phyloP scores from a whole-genome alignment of 1,139 yeast species.

The Candida gigantensis region DNA sequence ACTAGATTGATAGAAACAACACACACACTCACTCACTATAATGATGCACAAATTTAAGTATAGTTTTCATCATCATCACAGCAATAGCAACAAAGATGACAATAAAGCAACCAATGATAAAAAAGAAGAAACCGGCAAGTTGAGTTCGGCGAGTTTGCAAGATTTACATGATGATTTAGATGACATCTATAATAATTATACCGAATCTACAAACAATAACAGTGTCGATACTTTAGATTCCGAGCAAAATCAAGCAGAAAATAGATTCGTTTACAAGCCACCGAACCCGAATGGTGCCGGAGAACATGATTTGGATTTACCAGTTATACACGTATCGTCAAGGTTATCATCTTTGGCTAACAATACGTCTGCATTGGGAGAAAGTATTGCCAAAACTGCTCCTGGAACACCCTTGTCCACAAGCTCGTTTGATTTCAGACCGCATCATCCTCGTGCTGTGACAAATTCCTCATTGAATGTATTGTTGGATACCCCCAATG shows the following conservation, averaged over 20 bases:
- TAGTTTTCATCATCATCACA: slow-evolving; percentile 3
- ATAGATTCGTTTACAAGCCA: slow-evolving; percentile 10
- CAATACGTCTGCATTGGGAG: slow-evolving; percentile 15
- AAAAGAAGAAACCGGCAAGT: neutral
- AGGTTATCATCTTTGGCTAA: slow-evolving; percentile 30
- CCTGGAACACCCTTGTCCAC: slow-evolving; percentile 32
- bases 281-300: slow-evolving; percentile 4
- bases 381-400: slow-evolving; percentile 22
- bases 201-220: slow-evolving; percentile 16
- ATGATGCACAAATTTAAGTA: slow-evolving; percentile 5
- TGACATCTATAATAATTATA: slow-evolving; percentile 34
- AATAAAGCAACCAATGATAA: neutral
- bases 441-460: slow-evolving; percentile 21
- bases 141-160: slow-evolving; percentile 18
- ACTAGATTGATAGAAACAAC: neutral
- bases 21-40: no score
- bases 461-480: slow-evolving; percentile 43
- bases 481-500: slow-evolving; percentile 33
- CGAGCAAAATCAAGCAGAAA: slow-evolving; percentile 11
- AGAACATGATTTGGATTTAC: slow-evolving; percentile 7
- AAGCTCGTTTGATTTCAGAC: slow-evolving; percentile 30
- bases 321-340: slow-evolving; percentile 30
- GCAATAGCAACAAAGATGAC: neutral
- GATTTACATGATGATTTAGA: slow-evolving; percentile 37
- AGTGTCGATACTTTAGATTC: slow-evolving; percentile 39